phyloP scores from a whole-genome alignment of 2,329 filamentous ascomycete species.

The Aspergillus flavus region DNA sequence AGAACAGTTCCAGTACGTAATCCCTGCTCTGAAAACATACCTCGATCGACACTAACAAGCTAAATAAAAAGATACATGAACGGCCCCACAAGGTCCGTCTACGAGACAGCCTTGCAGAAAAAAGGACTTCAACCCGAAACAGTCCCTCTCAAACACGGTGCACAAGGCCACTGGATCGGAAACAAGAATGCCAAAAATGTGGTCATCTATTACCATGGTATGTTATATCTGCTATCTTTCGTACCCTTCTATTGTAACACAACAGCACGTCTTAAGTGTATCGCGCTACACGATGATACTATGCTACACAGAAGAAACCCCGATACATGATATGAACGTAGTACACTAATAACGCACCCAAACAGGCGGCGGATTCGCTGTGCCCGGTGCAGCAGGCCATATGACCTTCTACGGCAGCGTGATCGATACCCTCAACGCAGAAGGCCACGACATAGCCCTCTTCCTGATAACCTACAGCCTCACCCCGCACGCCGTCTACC shows the following conservation, averaged over 20 bases:
- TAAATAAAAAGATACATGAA: conserved; percentile 25
- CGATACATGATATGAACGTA: not conserved
- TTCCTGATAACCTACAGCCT: conserved; percentile 60
- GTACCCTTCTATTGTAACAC: not conserved
- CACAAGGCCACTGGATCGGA: conserved; percentile 43
- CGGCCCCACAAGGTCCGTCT: conserved; percentile 28
- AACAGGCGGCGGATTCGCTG: conserved; percentile 57
- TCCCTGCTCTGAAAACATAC: not conserved
- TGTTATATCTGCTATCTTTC: not conserved
- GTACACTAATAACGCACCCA: not conserved
- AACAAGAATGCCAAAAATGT: conserved; percentile 43
- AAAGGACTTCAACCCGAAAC: conserved; percentile 31
- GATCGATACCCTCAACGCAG: conserved; percentile 40
- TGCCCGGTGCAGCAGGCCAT: conserved; percentile 46
- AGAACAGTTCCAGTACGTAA: conserved; percentile 37
- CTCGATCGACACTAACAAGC: not conserved
- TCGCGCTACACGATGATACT: no score
- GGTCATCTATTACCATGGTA: conserved; percentile 43
- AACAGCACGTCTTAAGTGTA: not conserved
- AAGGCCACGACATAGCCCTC: conserved; percentile 48
- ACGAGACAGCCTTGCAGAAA: conserved; percentile 28
- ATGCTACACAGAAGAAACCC: not conserved
- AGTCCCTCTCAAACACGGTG: conserved; percentile 34
- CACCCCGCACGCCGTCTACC: conserved; percentile 44
- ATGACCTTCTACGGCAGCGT: conserved; percentile 49